Conservation (phyloP, 2,329 filamentous ascomycete species). For the Celoporthe dispersa region DNA sequence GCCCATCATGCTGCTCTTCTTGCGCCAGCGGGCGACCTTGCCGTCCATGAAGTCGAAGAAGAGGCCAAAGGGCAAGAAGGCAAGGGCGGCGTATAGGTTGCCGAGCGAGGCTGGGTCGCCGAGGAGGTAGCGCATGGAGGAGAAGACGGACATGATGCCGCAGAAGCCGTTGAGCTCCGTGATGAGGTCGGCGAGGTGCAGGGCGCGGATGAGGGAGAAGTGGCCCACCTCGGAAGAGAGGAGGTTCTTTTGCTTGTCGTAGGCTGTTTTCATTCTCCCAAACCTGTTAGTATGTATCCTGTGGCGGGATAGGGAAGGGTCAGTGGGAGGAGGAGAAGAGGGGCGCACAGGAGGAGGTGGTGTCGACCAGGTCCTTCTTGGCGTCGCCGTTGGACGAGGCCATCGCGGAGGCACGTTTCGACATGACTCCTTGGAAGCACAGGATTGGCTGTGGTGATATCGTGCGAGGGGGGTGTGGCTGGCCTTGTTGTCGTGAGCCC, state of each 20-base stretch:
- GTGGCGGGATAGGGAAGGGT: slow-evolving; percentile 3
- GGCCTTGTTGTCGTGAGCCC: not conserved
- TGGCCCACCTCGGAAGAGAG: slow-evolving; percentile 72
- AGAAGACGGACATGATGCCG: slow-evolving; percentile 94
- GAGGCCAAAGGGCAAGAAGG: slow-evolving; percentile 86
- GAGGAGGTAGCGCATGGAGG: slow-evolving; percentile 90
- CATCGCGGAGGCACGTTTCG: slow-evolving; percentile 24
- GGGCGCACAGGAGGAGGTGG: slow-evolving; percentile 19
- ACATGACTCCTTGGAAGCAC: slow-evolving; percentile 18
- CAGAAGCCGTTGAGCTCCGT: slow-evolving; percentile 86
- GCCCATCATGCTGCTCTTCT: slow-evolving; percentile 97
- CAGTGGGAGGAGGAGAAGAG: slow-evolving; percentile 6
- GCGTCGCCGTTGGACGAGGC: slow-evolving; percentile 26
- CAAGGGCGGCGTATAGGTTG: slow-evolving; percentile 81
- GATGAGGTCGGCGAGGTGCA: slow-evolving; percentile 84
- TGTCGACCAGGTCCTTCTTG: slow-evolving; percentile 21
- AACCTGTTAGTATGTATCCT: not conserved
- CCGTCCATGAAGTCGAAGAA: slow-evolving; percentile 99
- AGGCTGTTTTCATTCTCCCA: slow-evolving; percentile 45
- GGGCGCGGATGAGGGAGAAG: slow-evolving; percentile 69
- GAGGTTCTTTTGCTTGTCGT: slow-evolving; percentile 78
- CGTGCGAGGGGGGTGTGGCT: not conserved
- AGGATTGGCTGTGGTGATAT: not conserved
- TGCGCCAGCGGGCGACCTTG: slow-evolving; percentile 92
- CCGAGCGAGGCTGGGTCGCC: slow-evolving; percentile 66